Conservation (phyloP, 2,329 filamentous ascomycete species). For the Trichoderma sp. region DNA sequence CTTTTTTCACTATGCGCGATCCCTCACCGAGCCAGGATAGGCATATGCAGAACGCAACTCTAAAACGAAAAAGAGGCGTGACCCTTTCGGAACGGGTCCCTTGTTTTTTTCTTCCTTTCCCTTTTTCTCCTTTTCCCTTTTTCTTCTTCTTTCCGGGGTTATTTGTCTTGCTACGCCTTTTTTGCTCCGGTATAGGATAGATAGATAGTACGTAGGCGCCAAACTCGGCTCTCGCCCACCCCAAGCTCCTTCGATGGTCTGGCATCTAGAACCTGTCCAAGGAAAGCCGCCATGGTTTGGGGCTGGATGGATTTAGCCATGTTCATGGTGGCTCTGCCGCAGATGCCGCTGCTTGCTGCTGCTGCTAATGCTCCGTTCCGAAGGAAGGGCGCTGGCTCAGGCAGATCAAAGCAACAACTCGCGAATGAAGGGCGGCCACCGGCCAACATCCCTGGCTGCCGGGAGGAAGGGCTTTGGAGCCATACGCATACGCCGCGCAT, state of each 20-base stretch:
- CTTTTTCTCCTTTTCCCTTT: neutral
- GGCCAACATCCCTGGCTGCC: neutral
- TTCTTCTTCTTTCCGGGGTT: neutral
- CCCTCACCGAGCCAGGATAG: neutral
- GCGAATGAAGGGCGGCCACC: neutral
- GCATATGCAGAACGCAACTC: slow-evolving; percentile 4
- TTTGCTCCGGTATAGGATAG: too few relatives aligned
- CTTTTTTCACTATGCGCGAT: neutral
- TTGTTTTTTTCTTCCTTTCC: neutral
- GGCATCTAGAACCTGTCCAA: neutral
- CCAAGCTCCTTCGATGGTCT: neutral
- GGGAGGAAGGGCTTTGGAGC: neutral
- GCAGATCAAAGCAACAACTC: neutral
- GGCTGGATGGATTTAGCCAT: neutral
- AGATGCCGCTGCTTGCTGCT: neutral
- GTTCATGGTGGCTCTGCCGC: slow-evolving; percentile 5
- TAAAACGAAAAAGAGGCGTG: slow-evolving; percentile 2
- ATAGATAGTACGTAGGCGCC: neutral
- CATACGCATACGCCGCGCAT: neutral
- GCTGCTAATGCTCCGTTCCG: neutral
- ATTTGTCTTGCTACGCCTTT: neutral
- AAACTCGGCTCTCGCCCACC: neutral
- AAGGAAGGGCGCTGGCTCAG: neutral
- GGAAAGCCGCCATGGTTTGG: neutral
- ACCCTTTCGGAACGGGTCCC: slow-evolving; percentile 9